Percentiles rank a stretch among this genome's conserved stretches.
Conservation (phyloP, 2,329 filamentous ascomycete species). For the Ophiostoma ulmi region DNA sequence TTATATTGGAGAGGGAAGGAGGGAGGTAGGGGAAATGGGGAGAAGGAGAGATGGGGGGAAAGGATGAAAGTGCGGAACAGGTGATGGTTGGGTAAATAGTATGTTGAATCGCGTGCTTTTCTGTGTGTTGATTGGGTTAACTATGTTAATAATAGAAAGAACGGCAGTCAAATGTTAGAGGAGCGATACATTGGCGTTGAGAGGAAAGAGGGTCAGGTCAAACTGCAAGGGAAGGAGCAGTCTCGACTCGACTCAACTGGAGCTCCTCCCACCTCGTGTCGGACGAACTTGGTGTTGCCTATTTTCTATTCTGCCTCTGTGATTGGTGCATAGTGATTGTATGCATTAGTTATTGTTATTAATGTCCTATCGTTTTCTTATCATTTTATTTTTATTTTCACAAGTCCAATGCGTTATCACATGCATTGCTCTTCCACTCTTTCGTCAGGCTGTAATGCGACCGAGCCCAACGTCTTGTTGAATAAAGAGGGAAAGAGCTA, state of each 20-base stretch:
- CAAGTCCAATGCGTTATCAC: background rate
- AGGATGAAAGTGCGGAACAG: slow-evolving; percentile 1
- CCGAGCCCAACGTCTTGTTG: background rate
- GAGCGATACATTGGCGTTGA: background rate
- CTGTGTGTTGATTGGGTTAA: background rate
- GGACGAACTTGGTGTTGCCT: background rate
- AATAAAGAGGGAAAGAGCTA: background rate
- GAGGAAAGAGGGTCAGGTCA: background rate
- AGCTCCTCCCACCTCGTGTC: background rate
- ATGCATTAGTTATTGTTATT: background rate
- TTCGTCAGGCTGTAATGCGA: background rate
- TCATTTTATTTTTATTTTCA: background rate
- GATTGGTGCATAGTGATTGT: background rate
- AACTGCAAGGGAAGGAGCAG: too few relatives aligned
- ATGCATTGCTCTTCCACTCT: background rate
- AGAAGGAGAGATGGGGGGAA: background rate
- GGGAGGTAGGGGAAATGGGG: background rate
- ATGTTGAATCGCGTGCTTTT: background rate
- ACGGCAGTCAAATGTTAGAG: background rate
- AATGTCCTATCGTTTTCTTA: background rate
- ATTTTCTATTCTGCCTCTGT: background rate
- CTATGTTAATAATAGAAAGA: background rate
- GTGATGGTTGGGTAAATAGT: background rate
- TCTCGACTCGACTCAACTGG: background rate
- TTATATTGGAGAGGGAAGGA: background rate